Percentiles rank a stretch among this genome's conserved stretches.
phyloP scores from a whole-genome alignment of 768 basidiomycete genomes.

The Kwoniella pini region DNA sequence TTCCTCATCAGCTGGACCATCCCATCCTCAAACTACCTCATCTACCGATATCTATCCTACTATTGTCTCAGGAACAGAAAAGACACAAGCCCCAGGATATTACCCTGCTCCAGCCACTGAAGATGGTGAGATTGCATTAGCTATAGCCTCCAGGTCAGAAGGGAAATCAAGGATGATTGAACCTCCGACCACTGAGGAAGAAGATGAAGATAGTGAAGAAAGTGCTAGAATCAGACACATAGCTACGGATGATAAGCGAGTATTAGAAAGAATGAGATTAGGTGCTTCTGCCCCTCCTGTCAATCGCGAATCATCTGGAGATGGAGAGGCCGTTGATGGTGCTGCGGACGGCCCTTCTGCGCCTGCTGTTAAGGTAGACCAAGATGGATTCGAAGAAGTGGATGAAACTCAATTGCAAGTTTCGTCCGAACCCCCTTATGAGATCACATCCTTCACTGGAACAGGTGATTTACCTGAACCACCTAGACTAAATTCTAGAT shows the following conservation, averaged over 20 bases:
- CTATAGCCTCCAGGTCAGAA: constrained; percentile 37
- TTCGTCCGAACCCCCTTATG: background rate
- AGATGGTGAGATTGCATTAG: constrained; percentile 48
- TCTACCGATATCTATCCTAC: background rate
- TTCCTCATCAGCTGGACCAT: constrained; percentile 3
- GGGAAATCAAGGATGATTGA: constrained; percentile 33
- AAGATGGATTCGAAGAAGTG: constrained; percentile 49
- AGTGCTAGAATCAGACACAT: constrained; percentile 35
- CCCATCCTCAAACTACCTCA: background rate
- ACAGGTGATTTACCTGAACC: constrained; percentile 17
- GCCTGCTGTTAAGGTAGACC: constrained; percentile 47
- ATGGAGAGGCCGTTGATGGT: background rate
- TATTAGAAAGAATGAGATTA: constrained; percentile 46
- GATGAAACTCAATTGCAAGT: constrained; percentile 12
- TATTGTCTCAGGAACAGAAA: constrained; percentile 25
- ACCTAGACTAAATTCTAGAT: constrained; percentile 14
- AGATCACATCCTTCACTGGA: background rate
- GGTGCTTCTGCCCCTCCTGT: constrained; percentile 42
- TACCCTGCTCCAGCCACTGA: constrained; percentile 52
- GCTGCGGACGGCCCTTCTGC: constrained; percentile 25
- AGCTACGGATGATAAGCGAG: constrained; percentile 53
- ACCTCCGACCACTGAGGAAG: background rate
- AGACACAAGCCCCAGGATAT: constrained; percentile 44
- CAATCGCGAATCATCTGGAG: background rate
- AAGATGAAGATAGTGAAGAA: constrained; percentile 15